Evolutionary conservation across 352 stramenopile genomes (phyloP).

Genomic region (Plasmopara muralis): DNA sequence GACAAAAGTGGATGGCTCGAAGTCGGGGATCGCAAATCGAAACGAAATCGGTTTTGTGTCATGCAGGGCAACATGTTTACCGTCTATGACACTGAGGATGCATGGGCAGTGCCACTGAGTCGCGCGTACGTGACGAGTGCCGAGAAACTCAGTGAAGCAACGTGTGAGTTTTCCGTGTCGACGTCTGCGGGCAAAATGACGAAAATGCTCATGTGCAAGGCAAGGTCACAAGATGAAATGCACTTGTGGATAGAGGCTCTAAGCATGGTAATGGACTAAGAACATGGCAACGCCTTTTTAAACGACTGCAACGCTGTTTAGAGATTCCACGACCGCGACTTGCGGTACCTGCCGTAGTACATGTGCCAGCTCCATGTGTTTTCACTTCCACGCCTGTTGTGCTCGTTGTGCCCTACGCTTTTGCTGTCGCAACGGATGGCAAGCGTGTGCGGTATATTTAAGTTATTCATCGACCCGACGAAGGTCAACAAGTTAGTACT

Average conservation of each 20-base stretch:
- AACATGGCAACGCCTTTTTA: not conserved
- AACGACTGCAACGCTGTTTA: no score
- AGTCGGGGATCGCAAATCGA: slow-evolving; percentile 71
- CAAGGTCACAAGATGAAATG: slow-evolving; percentile 64
- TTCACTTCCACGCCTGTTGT: slow-evolving; percentile 2
- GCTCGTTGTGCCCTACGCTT: slow-evolving; percentile 14
- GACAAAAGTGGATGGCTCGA: slow-evolving; percentile 79
- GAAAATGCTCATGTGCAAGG: slow-evolving; percentile 65
- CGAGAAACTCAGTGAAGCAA: slow-evolving; percentile 50
- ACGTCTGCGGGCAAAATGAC: slow-evolving; percentile 61
- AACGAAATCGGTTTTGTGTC: slow-evolving; percentile 65
- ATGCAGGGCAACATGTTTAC: slow-evolving; percentile 79
- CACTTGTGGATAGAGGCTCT: slow-evolving; percentile 70
- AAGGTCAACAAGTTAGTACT: slow-evolving; percentile 30
- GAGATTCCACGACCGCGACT: slow-evolving; percentile 12
- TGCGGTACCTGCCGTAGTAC: slow-evolving; percentile 36
- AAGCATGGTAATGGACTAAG: slow-evolving; percentile 44
- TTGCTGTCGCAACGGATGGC: slow-evolving; percentile 14
- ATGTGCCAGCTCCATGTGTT: slow-evolving; percentile 23
- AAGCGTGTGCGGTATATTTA: slow-evolving; percentile 37
- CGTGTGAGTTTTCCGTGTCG: slow-evolving; percentile 58
- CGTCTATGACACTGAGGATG: slow-evolving; percentile 75
- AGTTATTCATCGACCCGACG: slow-evolving; percentile 30
- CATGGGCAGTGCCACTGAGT: slow-evolving; percentile 70
- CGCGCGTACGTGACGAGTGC: slow-evolving; percentile 67